A percentile compares a stretch with the other conserved stretches of the same genome.
These are phyloP conservation scores for Gnetum montanum DNA, from an alignment of 75 land plant genomes.

Conservation along the genomic window DNA sequence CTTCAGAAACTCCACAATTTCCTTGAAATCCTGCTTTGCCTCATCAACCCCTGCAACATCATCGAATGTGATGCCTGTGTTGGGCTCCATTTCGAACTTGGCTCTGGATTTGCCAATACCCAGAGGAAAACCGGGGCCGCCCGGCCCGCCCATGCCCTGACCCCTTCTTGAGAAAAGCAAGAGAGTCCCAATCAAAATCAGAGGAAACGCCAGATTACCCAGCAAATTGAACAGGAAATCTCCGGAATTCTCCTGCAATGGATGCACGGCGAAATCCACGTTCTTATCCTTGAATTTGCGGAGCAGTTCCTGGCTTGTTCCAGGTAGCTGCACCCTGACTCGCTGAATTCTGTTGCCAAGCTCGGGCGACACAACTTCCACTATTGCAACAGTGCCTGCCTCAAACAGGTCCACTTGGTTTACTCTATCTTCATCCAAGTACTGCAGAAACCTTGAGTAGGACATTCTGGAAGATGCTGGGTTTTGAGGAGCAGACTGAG, in stretches of 20 bases:
- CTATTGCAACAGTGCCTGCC: conserved; percentile 71
- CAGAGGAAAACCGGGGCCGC: conserved; percentile 81
- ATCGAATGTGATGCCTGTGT: conserved; percentile 83
- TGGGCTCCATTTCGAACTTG: conserved; percentile 91
- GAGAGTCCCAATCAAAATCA: conserved; percentile 52
- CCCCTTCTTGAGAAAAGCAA: conserved; percentile 21
- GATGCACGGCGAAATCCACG: conserved; percentile 78
- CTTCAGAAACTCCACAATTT: conserved; percentile 79
- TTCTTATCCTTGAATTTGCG: conserved; percentile 64
- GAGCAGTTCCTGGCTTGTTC: conserved; percentile 58
- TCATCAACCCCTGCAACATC: conserved; percentile 97
- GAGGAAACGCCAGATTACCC: conserved; percentile 65
- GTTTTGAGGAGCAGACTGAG: conserved; percentile 8
- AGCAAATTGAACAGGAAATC: conserved; percentile 41
- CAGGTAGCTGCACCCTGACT: conserved; percentile 74
- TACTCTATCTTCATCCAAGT: conserved; percentile 62
- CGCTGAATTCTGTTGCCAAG: conserved; percentile 48
- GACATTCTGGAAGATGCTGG: conserved; percentile 64
- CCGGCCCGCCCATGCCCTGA: conserved; percentile 38
- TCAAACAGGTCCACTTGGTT: conserved; percentile 78
- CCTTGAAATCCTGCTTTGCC: conserved; percentile 91
- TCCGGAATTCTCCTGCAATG: conserved; percentile 29
- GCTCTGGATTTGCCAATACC: conserved; percentile 80
- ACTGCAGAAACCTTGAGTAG: conserved; percentile 77
- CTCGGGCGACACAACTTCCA: conserved; percentile 53